These are phyloP conservation scores for Lagenidium giganteum DNA, from an alignment of 352 stramenopile species.

Conservation along the genomic window DNA sequence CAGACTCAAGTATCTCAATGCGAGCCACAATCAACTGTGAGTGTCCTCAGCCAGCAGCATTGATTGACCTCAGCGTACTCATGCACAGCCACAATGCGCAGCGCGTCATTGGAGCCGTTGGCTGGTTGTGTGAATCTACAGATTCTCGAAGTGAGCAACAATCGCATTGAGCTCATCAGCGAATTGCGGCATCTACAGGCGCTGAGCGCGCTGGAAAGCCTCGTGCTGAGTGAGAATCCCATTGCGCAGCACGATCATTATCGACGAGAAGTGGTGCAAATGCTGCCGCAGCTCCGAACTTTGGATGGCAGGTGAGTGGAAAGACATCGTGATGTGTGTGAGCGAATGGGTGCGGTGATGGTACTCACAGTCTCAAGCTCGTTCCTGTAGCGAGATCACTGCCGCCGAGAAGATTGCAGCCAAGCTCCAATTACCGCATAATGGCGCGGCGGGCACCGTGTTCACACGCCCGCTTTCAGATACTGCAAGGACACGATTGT, in stretches of 20 bases:
- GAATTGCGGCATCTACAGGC: slow-evolving; percentile 49
- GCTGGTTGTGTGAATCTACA: slow-evolving; percentile 20
- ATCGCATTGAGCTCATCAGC: slow-evolving; percentile 43
- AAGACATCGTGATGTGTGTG: not conserved
- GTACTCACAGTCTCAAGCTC: too few species aligned
- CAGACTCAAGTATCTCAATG: slow-evolving; percentile 35
- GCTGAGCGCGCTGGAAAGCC: slow-evolving; percentile 30
- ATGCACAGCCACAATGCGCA: too few species aligned
- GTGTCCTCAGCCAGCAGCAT: slow-evolving; percentile 3
- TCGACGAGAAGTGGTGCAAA: slow-evolving; percentile 39
- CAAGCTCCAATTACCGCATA: too few species aligned
- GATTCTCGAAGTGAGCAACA: slow-evolving; percentile 35
- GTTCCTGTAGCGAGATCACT: too few species aligned
- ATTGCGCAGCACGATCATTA: slow-evolving; percentile 33
- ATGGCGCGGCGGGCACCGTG: too few species aligned
- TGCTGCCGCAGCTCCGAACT: slow-evolving; percentile 46
- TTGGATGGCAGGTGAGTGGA: slow-evolving; percentile 32
- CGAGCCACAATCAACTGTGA: slow-evolving; percentile 54
- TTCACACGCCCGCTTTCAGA: too few species aligned
- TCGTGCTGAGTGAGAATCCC: slow-evolving; percentile 54
- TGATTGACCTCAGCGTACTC: not conserved
- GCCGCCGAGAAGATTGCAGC: too few species aligned
- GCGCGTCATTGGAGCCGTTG: slow-evolving; percentile 40
- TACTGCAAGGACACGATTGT: too few species aligned
- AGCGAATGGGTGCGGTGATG: too few species aligned